phyloP scores from a whole-genome alignment of 345 rosid genomes.

The Laguncularia racemosa region DNA sequence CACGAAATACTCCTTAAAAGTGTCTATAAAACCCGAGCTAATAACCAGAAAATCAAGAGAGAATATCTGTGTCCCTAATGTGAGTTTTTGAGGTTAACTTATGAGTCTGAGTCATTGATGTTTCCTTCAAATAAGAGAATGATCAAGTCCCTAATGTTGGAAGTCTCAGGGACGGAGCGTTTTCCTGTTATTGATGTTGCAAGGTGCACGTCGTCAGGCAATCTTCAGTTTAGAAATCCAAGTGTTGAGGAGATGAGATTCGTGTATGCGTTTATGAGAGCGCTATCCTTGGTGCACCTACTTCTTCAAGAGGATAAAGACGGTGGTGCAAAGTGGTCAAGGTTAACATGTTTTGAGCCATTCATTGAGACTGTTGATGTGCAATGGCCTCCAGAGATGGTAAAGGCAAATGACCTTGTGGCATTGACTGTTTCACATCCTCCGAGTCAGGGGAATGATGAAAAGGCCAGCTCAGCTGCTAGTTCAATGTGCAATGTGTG shows the following conservation, averaged over 20 bases:
- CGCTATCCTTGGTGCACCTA: conserved; percentile 50
- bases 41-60: too few species aligned
- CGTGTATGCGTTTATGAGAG: conserved; percentile 53
- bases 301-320: conserved; percentile 46
- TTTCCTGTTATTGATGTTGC: conserved; percentile 64
- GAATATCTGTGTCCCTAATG: conserved; percentile 41
- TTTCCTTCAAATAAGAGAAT: conserved; percentile 53
- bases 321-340: too few species aligned
- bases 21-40: too few species aligned
- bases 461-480: conserved; percentile 31
- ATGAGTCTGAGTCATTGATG: conserved; percentile 45
- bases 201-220: conserved; percentile 37
- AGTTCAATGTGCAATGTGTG: conserved; percentile 26
- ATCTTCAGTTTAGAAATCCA: conserved; percentile 51
- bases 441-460: conserved; percentile 48
- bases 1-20: conserved; percentile 67
- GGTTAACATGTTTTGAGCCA: conserved; percentile 35
- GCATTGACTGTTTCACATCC: conserved; percentile 65
- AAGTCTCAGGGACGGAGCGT: conserved; percentile 44
- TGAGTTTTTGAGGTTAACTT: conserved; percentile 57
- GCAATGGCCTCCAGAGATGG: conserved; percentile 63
- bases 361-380: conserved; percentile 70
- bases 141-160: conserved; percentile 48
- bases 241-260: conserved; percentile 57
- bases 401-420: conserved; percentile 39